These are phyloP conservation scores for Posidonia oceanica DNA, from an alignment of 116 monocot species.

Conservation along the genomic window DNA sequence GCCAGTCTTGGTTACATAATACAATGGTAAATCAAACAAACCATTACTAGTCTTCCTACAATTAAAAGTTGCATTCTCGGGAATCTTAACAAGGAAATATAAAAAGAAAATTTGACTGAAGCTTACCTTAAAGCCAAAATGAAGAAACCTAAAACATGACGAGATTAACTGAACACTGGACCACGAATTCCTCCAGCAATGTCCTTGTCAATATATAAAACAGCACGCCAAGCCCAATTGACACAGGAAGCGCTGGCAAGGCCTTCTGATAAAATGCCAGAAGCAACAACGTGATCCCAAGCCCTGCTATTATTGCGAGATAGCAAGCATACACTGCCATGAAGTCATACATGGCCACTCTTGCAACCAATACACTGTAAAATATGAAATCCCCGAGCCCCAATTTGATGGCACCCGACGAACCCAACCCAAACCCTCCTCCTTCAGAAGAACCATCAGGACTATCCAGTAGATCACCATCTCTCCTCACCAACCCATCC, in stretches of 20 bases:
- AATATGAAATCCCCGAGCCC: conserved; percentile 99
- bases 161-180: conserved; percentile 65
- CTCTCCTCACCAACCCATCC: conserved; percentile 2
- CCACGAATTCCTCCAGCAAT: conserved; percentile 67
- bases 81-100: too few relatives aligned
- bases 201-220: conserved; percentile 72
- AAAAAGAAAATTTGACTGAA: neutral
- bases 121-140: neutral
- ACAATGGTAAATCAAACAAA: too few relatives aligned
- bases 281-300: conserved; percentile 72
- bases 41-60: too few relatives aligned
- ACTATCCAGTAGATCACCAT: neutral
- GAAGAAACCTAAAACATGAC: conserved; percentile 64
- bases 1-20: too few relatives aligned
- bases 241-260: conserved; percentile 89
- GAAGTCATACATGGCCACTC: conserved; percentile 83
- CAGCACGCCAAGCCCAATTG: conserved; percentile 62
- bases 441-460: neutral
- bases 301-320: conserved; percentile 87
- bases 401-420: conserved; percentile 84
- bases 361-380: conserved; percentile 90
- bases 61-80: too few relatives aligned
- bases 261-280: conserved; percentile 73
- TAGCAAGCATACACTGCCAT: conserved; percentile 97
- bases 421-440: conserved; percentile 62